A percentile compares a stretch with the other conserved stretches of the same genome.
These are phyloP conservation scores for Solanum rostratum DNA, from an alignment of 257 asterid species.

Conservation along the genomic window DNA sequence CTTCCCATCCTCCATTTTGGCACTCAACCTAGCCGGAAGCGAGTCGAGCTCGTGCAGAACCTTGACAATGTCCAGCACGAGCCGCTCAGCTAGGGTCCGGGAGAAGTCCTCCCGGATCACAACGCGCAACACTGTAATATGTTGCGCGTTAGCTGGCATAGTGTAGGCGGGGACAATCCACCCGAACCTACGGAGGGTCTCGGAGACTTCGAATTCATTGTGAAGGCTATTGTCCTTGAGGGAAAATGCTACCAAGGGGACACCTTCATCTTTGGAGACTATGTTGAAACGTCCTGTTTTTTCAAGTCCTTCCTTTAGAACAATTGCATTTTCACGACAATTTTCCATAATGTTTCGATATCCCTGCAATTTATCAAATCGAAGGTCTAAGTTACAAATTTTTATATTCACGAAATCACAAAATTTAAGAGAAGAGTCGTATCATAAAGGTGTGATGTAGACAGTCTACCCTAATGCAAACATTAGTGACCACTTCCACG, in stretches of 20 bases:
- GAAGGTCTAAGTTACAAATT: background rate
- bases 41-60: constrained; percentile 14
- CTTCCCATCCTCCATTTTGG: background rate
- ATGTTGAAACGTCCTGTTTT: constrained; percentile 19
- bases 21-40: constrained; percentile 1
- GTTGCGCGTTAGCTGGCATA: constrained; percentile 25
- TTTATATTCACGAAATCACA: too few relatives aligned
- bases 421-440: too few relatives aligned
- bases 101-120: constrained; percentile 25
- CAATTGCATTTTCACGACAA: constrained; percentile 19
- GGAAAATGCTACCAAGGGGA: constrained; percentile 26
- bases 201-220: constrained; percentile 19
- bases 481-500: too few relatives aligned
- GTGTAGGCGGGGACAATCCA: constrained; percentile 29
- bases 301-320: constrained; percentile 18
- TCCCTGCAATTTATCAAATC: background rate
- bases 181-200: constrained; percentile 16
- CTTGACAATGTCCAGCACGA: constrained; percentile 11
- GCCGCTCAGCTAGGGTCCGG: constrained; percentile 15
- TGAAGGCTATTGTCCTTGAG: constrained; percentile 15
- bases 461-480: too few relatives aligned
- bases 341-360: constrained; percentile 22
- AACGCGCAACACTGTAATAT: constrained; percentile 17
- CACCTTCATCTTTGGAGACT: constrained; percentile 22
- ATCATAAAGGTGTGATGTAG: too few relatives aligned